Evolutionary conservation across 768 basidiomycete genomes (phyloP), one percentile per base, ranked within the genome.

Genomic region (Serendipita vermifera): DNA sequence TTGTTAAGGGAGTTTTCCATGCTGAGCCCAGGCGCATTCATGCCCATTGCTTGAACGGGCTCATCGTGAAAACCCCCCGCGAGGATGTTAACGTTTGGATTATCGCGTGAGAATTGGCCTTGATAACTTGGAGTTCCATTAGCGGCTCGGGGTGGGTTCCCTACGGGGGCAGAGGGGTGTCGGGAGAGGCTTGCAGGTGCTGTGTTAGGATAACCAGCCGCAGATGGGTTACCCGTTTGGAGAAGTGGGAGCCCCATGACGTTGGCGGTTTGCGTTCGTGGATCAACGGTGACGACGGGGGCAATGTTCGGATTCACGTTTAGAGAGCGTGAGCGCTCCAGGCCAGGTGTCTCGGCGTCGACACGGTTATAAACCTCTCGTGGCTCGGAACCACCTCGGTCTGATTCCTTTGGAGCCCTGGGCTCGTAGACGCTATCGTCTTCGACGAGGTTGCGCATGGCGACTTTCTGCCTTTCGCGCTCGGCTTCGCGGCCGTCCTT

Each of bases 221-320:
- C 17, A n/a, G 26, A 20, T 9, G 39, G 39, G 15, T 7, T 7
- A 7, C 15, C 17, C 9, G 46, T n/a, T 9, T 15, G 22, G 32
- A 51, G 5, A n/a, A 51, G 24, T 15, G 46, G 46, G 22, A 51
- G 29, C 26, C 46, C 46, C 1, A 51, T 4, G 9, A 51, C 46
- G 46, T 51, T 51, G 20, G 46, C 46, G 22, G 46, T 51, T 7
- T 51, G 46, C 46, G 9, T 15, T 51, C 32, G 46, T 20, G 46
- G 46, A 51, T 51, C 46, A 7, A 51, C 46, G n/a, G 46, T 51
- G 17, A 51, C 46, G 46, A 51, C 46, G 46, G 46, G 46, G 7
- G 46, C 46, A 7, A 51, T 13, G n/a, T 36, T n/a, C n/a, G 35
- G 35, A 9, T 9, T 9, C 35, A 36, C 35, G 7, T 9, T 9